A percentile compares a stretch with the other conserved stretches of the same genome.
Conservation (phyloP, 352 stramenopile species). For the Phytophthora uliginosa region DNA sequence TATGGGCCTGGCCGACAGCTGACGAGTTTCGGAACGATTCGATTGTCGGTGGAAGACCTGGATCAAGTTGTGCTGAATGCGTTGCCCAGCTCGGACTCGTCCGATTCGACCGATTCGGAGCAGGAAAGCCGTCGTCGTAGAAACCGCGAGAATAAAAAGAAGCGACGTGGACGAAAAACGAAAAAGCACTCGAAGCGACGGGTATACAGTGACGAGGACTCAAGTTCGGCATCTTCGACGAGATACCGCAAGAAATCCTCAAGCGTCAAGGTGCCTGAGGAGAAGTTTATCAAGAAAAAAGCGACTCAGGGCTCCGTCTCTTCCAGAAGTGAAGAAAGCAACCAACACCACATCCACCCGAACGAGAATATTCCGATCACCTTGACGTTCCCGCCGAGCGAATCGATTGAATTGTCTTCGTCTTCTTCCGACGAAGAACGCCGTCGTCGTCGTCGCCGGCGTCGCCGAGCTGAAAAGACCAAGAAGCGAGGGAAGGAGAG, state of each 20-base stretch:
- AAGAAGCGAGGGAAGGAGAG: conserved; percentile 23
- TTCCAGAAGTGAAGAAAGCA: conserved; percentile 15
- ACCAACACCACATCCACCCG: conserved; percentile 2
- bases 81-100: conserved; percentile 47
- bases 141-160: conserved; percentile 9
- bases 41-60: conserved; percentile 31
- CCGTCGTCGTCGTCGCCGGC: conserved; percentile 23
- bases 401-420: conserved; percentile 3
- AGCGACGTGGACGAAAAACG: conserved; percentile 2
- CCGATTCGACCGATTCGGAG: conserved; percentile 42
- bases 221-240: conserved; percentile 6
- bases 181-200: conserved; percentile 22
- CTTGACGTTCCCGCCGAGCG: conserved; percentile 21
- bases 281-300: conserved; percentile 3
- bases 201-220: conserved; percentile 2
- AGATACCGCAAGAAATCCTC: conserved; percentile 11
- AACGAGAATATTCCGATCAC: conserved; percentile 16
- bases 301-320: conserved; percentile 8
- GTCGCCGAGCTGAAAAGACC: conserved; percentile 16
- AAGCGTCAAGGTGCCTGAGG: neutral
- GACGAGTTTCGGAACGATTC: conserved; percentile 27
- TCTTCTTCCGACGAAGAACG: conserved; percentile 28
- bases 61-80: conserved; percentile 45
- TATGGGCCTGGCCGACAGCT: neutral
- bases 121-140: conserved; percentile 24